phyloP scores from a whole-genome alignment of 225 moss, liverwort and hornwort genomes.

The Asterella californica region DNA sequence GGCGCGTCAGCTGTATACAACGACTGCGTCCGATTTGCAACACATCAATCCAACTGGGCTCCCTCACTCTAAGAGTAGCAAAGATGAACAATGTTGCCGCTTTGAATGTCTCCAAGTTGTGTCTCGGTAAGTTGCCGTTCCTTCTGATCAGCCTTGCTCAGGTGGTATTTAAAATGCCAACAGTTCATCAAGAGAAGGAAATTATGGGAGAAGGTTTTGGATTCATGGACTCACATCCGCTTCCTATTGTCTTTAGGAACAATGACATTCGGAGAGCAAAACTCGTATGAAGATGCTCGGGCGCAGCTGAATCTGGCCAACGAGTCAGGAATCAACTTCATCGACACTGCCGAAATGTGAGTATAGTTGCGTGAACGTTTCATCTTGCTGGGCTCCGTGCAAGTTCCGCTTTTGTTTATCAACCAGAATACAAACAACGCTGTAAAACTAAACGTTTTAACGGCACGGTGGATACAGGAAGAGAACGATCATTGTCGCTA shows the following conservation, averaged over 20 bases:
- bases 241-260: conserved; percentile 41
- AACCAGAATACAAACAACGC: neutral
- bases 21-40: no score
- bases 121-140: conserved; percentile 45
- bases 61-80: no score
- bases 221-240: neutral
- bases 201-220: neutral
- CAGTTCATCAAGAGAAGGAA: neutral
- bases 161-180: neutral
- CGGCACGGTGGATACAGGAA: neutral
- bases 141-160: neutral
- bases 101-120: conserved; percentile 61
- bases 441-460: neutral
- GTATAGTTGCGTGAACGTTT: neutral
- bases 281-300: conserved; percentile 57
- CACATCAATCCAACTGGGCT: no score
- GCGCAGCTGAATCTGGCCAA: conserved; percentile 61
- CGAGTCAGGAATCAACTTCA: conserved; percentile 69
- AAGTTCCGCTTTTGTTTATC: neutral
- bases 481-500: neutral
- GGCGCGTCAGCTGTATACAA: no score
- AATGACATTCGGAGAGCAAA: conserved; percentile 81
- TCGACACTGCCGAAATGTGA: conserved; percentile 80
- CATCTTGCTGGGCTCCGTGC: neutral
- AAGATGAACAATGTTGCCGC: no score